A percentile compares a stretch with the other conserved stretches of the same genome.
phyloP scores from a whole-genome alignment of 163 green algal genomes.

The Scenedesmus sp. region DNA sequence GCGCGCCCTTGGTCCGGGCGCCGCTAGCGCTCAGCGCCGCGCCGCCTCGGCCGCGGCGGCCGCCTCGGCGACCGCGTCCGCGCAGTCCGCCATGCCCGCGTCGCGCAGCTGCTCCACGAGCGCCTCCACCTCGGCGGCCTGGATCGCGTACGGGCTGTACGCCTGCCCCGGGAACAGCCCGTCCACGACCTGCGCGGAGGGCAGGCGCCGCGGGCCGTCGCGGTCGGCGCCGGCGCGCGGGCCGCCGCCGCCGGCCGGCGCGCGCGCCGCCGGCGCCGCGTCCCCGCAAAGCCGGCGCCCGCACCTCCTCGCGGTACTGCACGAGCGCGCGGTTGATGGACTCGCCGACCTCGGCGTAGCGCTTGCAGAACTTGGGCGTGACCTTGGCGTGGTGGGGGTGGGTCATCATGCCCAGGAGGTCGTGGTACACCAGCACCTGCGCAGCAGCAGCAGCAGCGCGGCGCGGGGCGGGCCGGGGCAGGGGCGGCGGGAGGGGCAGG shows the following conservation, averaged over 20 bases:
- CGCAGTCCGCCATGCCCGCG: slow-evolving; percentile 53
- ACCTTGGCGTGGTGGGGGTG: slow-evolving; percentile 98
- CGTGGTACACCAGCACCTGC: slow-evolving; percentile 99
- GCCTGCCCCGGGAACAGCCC: slow-evolving; percentile 63
- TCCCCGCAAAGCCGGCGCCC: neutral
- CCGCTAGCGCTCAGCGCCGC: too few relatives aligned
- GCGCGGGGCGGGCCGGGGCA: too few relatives aligned
- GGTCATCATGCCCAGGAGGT: slow-evolving; percentile 98
- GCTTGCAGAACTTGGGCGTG: slow-evolving; percentile 97
- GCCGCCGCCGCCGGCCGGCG: neutral
- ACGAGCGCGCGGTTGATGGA: slow-evolving; percentile 74
- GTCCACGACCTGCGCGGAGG: slow-evolving; percentile 59
- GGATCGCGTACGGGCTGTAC: slow-evolving; percentile 88
- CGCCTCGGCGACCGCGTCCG: slow-evolving; percentile 51
- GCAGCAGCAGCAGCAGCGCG: too few relatives aligned
- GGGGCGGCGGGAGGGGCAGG: too few relatives aligned
- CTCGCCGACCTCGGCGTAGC: slow-evolving; percentile 85
- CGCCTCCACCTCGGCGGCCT: slow-evolving; percentile 55
- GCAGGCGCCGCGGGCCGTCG: slow-evolving; percentile 47
- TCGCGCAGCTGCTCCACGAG: slow-evolving; percentile 57
- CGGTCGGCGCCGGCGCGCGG: slow-evolving; percentile 28
- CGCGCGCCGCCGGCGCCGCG: neutral
- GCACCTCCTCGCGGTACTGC: slow-evolving; percentile 77
- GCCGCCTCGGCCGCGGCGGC: slow-evolving; percentile 2
- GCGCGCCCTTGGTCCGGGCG: too few relatives aligned